phyloP scores from a whole-genome alignment of 352 stramenopile genomes.

The Pythium plurisporium region DNA sequence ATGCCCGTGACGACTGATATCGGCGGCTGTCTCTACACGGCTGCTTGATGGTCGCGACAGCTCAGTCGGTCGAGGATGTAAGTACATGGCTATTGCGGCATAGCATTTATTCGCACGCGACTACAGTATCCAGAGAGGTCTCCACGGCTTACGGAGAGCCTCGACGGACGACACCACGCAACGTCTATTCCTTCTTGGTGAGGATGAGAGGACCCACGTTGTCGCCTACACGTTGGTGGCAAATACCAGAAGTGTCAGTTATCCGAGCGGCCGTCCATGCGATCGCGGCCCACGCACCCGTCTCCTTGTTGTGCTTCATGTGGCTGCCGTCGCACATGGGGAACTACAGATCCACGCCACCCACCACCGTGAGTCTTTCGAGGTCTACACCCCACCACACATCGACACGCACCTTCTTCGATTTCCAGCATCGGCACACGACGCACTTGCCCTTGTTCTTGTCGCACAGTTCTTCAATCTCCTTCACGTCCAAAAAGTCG shows the following conservation, averaged over 20 bases:
- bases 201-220: constrained; percentile 79
- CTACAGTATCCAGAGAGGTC: no score
- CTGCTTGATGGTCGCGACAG: no score
- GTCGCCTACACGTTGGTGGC: constrained; percentile 30
- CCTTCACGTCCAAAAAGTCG: constrained; percentile 53
- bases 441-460: constrained; percentile 79
- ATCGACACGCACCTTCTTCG: constrained; percentile 52
- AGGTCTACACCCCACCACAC: neutral
- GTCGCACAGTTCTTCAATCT: constrained; percentile 74
- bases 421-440: constrained; percentile 86
- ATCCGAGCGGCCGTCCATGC: neutral
- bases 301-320: constrained; percentile 88
- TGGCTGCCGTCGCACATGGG: constrained; percentile 74
- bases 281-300: constrained; percentile 19
- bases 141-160: no score
- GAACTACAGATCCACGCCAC: constrained; percentile 34
- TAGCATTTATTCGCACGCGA: no score
- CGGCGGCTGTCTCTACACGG: no score
- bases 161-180: no score
- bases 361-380: neutral
- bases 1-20: no score
- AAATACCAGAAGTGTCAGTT: neutral
- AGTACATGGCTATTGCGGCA: no score
- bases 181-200: constrained; percentile 45
- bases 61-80: no score